phyloP scores from a whole-genome alignment of 1,284 basidiomycete species.

The Ceratobasidium sp. region DNA sequence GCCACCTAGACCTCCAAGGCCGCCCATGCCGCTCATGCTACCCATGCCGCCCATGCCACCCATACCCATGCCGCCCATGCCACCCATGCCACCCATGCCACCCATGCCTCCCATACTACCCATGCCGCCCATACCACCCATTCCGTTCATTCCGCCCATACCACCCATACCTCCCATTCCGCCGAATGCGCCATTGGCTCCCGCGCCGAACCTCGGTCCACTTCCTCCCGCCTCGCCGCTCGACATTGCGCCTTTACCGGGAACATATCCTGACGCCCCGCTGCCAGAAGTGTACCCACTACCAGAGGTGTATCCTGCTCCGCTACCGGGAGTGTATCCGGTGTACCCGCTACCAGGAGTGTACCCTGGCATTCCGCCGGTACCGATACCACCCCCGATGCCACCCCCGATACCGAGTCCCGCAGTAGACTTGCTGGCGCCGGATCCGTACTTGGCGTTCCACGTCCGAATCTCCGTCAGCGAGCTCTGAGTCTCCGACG shows the following conservation, averaged over 20 bases:
- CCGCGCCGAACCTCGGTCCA: neutral
- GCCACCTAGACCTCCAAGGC: too few species aligned
- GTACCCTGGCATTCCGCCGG: neutral
- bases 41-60: neutral
- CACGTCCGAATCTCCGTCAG: slow-evolving; percentile 85
- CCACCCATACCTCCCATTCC: neutral
- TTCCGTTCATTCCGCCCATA: neutral
- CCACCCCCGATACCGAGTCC: neutral
- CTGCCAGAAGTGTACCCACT: too few species aligned
- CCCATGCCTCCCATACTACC: slow-evolving; percentile 2
- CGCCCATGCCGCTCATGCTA: too few species aligned
- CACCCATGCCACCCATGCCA: neutral
- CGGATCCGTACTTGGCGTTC: slow-evolving; percentile 91
- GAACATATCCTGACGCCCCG: too few species aligned
- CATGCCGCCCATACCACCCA: neutral
- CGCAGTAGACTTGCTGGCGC: slow-evolving; percentile 46
- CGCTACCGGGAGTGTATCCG: neutral
- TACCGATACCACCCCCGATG: neutral
- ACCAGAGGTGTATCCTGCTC: neutral
- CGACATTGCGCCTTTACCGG: too few species aligned
- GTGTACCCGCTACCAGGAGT: neutral
- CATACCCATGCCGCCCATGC: neutral
- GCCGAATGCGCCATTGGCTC: neutral
- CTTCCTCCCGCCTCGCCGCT: neutral
- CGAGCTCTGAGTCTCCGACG: slow-evolving; percentile 81